A percentile compares a stretch with the other conserved stretches of the same genome.
Conservation (phyloP, 176 grass and related monocot species). For the Hsuehochloa calcarea region DNA sequence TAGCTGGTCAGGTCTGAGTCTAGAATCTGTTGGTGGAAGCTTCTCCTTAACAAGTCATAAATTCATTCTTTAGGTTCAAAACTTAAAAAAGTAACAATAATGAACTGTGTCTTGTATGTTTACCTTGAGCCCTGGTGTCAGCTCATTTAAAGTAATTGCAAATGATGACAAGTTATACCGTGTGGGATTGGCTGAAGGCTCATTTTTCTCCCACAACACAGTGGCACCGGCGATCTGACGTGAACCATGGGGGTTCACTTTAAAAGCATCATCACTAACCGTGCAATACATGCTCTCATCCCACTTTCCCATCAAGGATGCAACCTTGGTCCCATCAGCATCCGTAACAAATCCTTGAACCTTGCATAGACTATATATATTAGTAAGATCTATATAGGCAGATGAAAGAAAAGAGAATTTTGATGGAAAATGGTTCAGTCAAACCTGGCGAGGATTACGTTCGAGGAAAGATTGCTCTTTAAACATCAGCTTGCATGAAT, state of each 20-base stretch:
- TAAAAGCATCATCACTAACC: conserved; percentile 44
- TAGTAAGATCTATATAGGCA: conserved; percentile 38
- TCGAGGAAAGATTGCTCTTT: conserved; percentile 88
- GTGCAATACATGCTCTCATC: conserved; percentile 63
- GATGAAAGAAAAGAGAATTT: neutral
- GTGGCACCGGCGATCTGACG: conserved; percentile 37
- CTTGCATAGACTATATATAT: conserved; percentile 52
- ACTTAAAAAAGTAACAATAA: conserved; percentile 27
- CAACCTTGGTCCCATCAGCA: conserved; percentile 52
- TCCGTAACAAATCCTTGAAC: conserved; percentile 71
- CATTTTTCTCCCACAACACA: conserved; percentile 84
- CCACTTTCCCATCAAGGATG: conserved; percentile 77
- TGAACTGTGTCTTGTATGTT: conserved; percentile 5
- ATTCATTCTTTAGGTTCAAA: conserved; percentile 28
- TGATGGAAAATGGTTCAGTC: neutral
- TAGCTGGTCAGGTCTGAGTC: conserved; percentile 81
- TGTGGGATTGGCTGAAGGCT: conserved; percentile 68
- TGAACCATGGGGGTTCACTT: conserved; percentile 28
- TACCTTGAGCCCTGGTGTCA: conserved; percentile 70
- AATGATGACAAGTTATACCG: conserved; percentile 88
- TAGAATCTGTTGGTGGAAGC: conserved; percentile 93
- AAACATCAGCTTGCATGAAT: conserved; percentile 83
- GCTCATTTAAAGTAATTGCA: conserved; percentile 85
- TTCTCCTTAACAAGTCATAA: conserved; percentile 57
- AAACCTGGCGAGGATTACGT: conserved; percentile 80